Conservation (phyloP, 495 filamentous ascomycete species). For the Patellaria atrata region DNA sequence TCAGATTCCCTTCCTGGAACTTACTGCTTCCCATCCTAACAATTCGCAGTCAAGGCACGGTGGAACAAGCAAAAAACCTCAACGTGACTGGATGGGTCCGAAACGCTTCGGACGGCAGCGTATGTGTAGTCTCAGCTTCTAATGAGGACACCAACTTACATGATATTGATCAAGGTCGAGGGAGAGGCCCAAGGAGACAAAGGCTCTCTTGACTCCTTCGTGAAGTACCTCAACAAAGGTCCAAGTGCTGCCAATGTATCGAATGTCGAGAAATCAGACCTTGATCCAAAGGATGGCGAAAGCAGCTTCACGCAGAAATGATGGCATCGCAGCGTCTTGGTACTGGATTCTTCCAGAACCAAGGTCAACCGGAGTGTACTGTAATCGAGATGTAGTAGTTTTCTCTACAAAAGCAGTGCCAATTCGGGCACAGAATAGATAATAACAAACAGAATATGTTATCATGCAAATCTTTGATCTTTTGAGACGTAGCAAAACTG, state of each 20-base stretch:
- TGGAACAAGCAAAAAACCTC: conserved; percentile 48
- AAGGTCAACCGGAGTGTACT: not conserved
- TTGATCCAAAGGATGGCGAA: conserved; percentile 49
- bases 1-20: conserved; percentile 5
- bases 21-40: conserved; percentile 1
- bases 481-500: too few relatives aligned
- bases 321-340: not conserved
- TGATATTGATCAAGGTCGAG: conserved; percentile 45
- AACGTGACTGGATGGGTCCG: conserved; percentile 64
- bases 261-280: conserved; percentile 52
- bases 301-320: conserved; percentile 33
- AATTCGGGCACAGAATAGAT: too few relatives aligned
- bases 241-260: conserved; percentile 53
- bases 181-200: conserved; percentile 75
- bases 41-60: conserved; percentile 47
- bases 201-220: conserved; percentile 46
- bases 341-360: not conserved
- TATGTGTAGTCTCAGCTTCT: conserved; percentile 19
- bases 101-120: conserved; percentile 61
- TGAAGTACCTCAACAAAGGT: conserved; percentile 64
- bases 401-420: conserved; percentile 11
- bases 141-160: not conserved
- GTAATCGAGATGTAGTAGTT: conserved; percentile 4
- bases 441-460: too few relatives aligned
- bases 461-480: too few relatives aligned